Percentiles rank a stretch among this genome's conserved stretches.
phyloP scores from a whole-genome alignment of 202 grass and related monocot species.

The Digitaria exilis region DNA sequence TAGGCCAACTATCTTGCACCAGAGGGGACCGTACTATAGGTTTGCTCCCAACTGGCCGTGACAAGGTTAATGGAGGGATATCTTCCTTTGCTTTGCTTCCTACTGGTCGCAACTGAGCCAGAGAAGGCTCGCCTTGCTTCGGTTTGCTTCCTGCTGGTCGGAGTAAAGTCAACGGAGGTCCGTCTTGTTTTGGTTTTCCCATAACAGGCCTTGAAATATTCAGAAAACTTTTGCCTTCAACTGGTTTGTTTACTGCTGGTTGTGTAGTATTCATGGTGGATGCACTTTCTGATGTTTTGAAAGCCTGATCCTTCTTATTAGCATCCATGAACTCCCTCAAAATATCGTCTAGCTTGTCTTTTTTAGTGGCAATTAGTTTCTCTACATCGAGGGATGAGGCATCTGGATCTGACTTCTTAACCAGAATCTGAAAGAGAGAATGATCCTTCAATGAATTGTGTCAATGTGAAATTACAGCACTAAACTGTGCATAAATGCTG shows the following conservation, averaged over 20 bases:
- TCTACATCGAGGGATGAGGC: constrained; percentile 83
- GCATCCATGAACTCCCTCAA: constrained; percentile 56
- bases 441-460: too few species aligned
- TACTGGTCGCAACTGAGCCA: constrained; percentile 25
- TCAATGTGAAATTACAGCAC: neutral
- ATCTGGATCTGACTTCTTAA: constrained; percentile 76
- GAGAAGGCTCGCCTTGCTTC: constrained; percentile 23
- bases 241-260: constrained; percentile 24
- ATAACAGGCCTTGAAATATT: constrained; percentile 39
- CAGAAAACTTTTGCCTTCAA: constrained; percentile 4
- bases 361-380: constrained; percentile 63
- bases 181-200: constrained; percentile 42
- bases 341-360: constrained; percentile 75
- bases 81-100: constrained; percentile 33
- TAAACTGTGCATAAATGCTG: neutral
- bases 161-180: constrained; percentile 40
- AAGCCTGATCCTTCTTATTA: constrained; percentile 33
- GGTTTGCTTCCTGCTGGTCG: constrained; percentile 48
- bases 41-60: constrained; percentile 36
- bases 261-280: constrained; percentile 6
- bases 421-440: constrained; percentile 61
- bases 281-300: constrained; percentile 10
- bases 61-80: constrained; percentile 22
- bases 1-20: constrained; percentile 50
- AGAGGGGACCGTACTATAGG: constrained; percentile 29